Conservation (phyloP, 208 protist genomes). For the Leishmania tropica region DNA sequence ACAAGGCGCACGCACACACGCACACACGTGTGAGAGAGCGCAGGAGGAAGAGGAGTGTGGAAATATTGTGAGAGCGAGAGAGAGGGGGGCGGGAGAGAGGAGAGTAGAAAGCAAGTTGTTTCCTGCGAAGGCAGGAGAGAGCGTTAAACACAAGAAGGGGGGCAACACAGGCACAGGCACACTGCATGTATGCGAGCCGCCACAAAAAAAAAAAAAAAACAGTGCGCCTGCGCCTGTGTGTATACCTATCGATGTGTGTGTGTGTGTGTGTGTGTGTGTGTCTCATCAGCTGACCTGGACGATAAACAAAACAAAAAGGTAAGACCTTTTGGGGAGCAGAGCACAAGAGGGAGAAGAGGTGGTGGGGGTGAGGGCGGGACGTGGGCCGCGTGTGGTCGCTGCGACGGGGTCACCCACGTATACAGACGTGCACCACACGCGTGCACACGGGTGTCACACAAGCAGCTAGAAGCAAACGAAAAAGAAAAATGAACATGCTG, state of each 20-base stretch:
- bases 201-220: too few species aligned
- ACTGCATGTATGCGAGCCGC: not conserved
- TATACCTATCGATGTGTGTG: not conserved
- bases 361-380: not conserved
- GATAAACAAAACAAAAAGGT: not conserved
- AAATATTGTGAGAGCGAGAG: not conserved
- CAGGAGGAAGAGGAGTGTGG: not conserved
- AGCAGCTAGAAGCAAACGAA: not conserved
- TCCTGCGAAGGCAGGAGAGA: constrained; percentile 8
- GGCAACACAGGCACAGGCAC: not conserved
- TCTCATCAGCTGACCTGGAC: constrained; percentile 6
- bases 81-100: constrained; percentile 3
- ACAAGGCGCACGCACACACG: constrained; percentile 1
- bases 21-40: not conserved
- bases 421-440: not conserved
- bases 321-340: not conserved
- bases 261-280: too few species aligned
- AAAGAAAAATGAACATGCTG: not conserved
- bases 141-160: not conserved
- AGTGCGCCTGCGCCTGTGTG: not conserved
- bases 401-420: too few species aligned
- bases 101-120: not conserved
- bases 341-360: not conserved
- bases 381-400: too few species aligned
- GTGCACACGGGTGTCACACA: not conserved